A percentile compares a stretch with the other conserved stretches of the same genome.
Conservation (phyloP, 345 rosid species). For the Geranium rotundifolium region DNA sequence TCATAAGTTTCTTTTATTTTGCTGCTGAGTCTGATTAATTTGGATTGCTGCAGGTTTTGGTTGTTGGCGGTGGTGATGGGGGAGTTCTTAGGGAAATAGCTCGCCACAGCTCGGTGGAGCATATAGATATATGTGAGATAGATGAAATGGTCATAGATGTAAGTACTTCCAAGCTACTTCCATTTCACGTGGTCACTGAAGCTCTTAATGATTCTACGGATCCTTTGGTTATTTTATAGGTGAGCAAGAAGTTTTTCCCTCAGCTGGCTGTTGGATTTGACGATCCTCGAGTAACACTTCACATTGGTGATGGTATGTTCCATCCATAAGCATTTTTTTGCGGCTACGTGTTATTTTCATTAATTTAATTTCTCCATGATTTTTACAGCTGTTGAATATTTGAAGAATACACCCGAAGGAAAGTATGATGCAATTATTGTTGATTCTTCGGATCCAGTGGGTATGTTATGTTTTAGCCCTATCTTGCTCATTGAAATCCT, state of each 20-base stretch:
- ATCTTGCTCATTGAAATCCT: background rate
- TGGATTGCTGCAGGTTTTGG: conserved; percentile 51
- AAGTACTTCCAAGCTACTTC: conserved; percentile 19
- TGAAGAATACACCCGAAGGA: conserved; percentile 47
- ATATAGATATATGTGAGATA: conserved; percentile 88
- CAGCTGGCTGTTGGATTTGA: conserved; percentile 78
- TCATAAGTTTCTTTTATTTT: background rate
- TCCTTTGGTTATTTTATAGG: conserved; percentile 29
- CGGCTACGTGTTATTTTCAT: background rate
- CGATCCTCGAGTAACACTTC: conserved; percentile 86
- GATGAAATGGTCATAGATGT: conserved; percentile 96
- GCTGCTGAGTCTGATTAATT: background rate
- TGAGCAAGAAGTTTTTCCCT: conserved; percentile 69
- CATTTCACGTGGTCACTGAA: background rate
- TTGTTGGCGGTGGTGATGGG: conserved; percentile 99
- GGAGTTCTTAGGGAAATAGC: conserved; percentile 90
- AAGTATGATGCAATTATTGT: conserved; percentile 87
- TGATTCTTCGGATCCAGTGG: conserved; percentile 95
- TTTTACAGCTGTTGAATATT: conserved; percentile 71
- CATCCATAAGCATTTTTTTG: background rate
- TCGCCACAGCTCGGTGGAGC: conserved; percentile 81
- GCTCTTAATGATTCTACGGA: background rate
- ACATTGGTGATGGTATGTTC: conserved; percentile 84
- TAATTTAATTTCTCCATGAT: conserved; percentile 6
- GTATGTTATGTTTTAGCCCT: conserved; percentile 26